Evolutionary conservation across 73 alveolate species (phyloP).

Genomic region (Urostyla sp.): DNA sequence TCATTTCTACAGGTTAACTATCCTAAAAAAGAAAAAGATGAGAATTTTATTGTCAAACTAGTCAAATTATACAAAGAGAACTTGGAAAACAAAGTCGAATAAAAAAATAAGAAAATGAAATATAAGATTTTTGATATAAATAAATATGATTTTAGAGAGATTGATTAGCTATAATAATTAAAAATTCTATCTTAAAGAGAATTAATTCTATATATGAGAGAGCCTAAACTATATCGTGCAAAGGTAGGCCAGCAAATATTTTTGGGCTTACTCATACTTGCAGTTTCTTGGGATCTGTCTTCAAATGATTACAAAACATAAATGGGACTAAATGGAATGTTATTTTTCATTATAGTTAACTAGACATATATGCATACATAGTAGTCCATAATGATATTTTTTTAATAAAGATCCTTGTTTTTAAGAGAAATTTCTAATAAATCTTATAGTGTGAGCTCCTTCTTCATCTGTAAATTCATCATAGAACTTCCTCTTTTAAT

Average conservation of each 20-base stretch:
- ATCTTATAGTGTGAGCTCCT: constrained; percentile 69
- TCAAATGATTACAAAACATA: constrained; percentile 17
- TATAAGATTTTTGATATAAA: neutral
- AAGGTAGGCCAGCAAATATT: constrained; percentile 61
- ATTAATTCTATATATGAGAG: neutral
- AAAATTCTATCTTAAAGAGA: neutral
- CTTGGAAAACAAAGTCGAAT: neutral
- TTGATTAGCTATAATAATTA: neutral
- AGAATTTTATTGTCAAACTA: neutral
- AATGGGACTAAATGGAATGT: constrained; percentile 54
- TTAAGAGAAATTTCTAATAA: constrained; percentile 77
- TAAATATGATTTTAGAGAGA: neutral
- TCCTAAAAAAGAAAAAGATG: constrained; percentile 7
- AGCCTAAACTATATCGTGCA: neutral
- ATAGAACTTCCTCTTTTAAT: constrained; percentile 67
- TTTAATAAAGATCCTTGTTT: constrained; percentile 74
- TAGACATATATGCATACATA: constrained; percentile 3
- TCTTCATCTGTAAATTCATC: constrained; percentile 66
- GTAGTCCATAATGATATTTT: constrained; percentile 28
- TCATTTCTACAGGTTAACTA: constrained; percentile 1
- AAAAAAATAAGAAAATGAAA: neutral
- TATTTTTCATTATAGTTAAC: constrained; percentile 59
- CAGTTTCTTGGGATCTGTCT: constrained; percentile 64
- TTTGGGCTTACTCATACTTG: constrained; percentile 58
- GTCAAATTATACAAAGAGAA: neutral